phyloP scores from a whole-genome alignment of 768 basidiomycete species.

The Suillus americanus region DNA sequence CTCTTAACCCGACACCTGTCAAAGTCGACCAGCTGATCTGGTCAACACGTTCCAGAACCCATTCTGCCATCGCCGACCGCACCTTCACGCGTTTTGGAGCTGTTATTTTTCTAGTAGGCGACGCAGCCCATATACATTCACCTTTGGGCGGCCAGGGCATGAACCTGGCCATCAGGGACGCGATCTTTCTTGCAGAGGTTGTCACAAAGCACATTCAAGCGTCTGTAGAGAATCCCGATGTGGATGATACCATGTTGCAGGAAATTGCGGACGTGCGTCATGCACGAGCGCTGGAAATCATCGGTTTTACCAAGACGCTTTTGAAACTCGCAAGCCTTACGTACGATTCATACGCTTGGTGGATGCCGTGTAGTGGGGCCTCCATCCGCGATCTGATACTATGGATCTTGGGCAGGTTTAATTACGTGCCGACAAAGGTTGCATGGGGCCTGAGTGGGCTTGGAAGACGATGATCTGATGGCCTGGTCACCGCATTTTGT shows the following conservation, averaged over 20 bases:
- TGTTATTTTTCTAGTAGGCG: constrained; percentile 28
- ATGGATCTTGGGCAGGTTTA: constrained; percentile 19
- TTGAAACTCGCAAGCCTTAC: constrained; percentile 23
- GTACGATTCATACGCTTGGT: constrained; percentile 18
- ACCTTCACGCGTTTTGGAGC: constrained; percentile 30
- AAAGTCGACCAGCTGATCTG: constrained; percentile 35
- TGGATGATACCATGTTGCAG: no score
- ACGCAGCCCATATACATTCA: constrained; percentile 53
- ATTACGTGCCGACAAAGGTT: constrained; percentile 15
- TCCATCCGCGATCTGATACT: constrained; percentile 30
- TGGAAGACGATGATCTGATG: constrained; percentile 17
- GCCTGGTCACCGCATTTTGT: background rate
- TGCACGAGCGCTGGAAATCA: constrained; percentile 26
- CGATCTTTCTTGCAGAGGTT: constrained; percentile 42
- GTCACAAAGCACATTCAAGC: constrained; percentile 36
- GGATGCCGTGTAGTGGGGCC: constrained; percentile 25
- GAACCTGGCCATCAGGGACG: constrained; percentile 58
- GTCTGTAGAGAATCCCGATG: background rate
- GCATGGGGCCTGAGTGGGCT: constrained; percentile 29
- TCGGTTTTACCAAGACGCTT: constrained; percentile 39
- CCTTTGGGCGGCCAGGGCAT: constrained; percentile 58
- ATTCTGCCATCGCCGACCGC: constrained; percentile 38
- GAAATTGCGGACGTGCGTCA: no score
- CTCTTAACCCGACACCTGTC: constrained; percentile 23
- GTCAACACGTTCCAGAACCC: constrained; percentile 44